These are phyloP conservation scores for Eucalyptus marginata DNA, from an alignment of 345 rosid genomes.

Conservation along the genomic window DNA sequence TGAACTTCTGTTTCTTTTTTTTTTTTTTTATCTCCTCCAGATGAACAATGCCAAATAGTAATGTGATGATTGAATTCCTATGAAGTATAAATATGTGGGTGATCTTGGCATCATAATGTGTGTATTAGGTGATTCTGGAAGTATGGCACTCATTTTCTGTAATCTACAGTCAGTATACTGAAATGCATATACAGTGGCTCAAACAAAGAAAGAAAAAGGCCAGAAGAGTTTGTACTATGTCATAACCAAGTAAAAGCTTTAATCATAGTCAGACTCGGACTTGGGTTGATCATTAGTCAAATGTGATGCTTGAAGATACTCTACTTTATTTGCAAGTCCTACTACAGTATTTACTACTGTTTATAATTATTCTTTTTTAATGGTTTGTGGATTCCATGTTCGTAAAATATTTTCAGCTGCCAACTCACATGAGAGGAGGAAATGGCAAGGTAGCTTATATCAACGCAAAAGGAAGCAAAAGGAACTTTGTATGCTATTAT, in stretches of 20 bases:
- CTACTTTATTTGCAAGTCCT: background rate
- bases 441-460: constrained; percentile 92
- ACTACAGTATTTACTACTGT: background rate
- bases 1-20: background rate
- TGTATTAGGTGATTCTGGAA: background rate
- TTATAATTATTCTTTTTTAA: background rate
- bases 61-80: no score
- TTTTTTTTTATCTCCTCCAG: no score
- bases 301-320: background rate
- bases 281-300: background rate
- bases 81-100: background rate
- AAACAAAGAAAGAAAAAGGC: background rate
- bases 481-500: constrained; percentile 72
- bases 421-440: constrained; percentile 63
- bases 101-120: background rate
- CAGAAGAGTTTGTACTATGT: background rate
- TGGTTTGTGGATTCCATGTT: background rate
- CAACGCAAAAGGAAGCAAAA: constrained; percentile 35
- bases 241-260: background rate
- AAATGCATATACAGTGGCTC: background rate
- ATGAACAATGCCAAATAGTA: background rate
- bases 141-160: background rate
- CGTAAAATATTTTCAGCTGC: constrained; percentile 37
- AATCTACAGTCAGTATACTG: background rate
- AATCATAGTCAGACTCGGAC: background rate